A percentile compares a stretch with the other conserved stretches of the same genome.
These are phyloP conservation scores for Terana coerulea DNA, from an alignment of 768 basidiomycete genomes.

Conservation along the genomic window DNA sequence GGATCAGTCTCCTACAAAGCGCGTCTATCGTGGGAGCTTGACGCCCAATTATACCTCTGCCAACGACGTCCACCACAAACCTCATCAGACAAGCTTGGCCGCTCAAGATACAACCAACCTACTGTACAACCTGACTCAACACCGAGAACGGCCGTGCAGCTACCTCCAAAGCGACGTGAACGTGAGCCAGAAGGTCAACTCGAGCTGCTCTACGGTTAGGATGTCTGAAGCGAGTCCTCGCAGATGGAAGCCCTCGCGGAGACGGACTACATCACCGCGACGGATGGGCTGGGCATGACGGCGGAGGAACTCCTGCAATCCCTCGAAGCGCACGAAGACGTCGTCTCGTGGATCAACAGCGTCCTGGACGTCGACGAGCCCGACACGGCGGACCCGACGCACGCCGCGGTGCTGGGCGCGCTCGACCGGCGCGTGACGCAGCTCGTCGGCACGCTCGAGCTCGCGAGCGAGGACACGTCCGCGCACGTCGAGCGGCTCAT, in stretches of 20 bases:
- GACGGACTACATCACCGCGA: not conserved
- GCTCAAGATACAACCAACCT: not conserved
- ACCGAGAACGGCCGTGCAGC: no score
- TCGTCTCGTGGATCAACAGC: constrained; percentile 30
- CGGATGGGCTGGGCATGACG: constrained; percentile 3
- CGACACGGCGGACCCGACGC: constrained; percentile 1
- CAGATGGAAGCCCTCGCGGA: constrained; percentile 12
- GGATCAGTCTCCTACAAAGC: no score
- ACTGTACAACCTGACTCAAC: not conserved
- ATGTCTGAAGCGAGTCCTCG: constrained; percentile 2
- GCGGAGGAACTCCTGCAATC: constrained; percentile 18
- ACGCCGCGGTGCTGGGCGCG: constrained; percentile 28
- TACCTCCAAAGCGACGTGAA: not conserved
- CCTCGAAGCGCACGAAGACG: constrained; percentile 23
- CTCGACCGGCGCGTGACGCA: constrained; percentile 75
- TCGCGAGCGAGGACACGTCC: constrained; percentile 87
- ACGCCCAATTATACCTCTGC: no score
- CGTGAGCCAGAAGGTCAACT: constrained; percentile 2
- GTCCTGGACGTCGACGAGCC: constrained; percentile 15
- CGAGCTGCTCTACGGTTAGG: not conserved
- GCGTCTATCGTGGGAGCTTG: no score
- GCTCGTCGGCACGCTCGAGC: constrained; percentile 75
- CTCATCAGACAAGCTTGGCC: not conserved
- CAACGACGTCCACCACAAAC: no score
- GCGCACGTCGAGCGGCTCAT: constrained; percentile 83